Base-by-base conservation (phyloP, 2,329 filamentous ascomycete species). In the Calonectria multiphialidica region DNA sequence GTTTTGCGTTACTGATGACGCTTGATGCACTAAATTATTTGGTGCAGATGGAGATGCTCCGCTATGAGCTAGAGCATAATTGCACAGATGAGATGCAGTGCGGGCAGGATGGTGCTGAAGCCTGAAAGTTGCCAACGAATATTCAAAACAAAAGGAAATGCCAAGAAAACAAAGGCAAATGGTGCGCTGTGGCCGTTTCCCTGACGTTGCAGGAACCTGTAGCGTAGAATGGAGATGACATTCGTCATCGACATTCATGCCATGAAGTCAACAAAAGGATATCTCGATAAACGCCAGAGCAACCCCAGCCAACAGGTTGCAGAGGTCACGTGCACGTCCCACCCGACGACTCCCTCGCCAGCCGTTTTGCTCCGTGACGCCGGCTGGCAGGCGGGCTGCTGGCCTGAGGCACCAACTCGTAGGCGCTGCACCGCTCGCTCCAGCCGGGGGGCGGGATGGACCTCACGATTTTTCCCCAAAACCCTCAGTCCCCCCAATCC, bases 381-480 rank as follows among this genome's bases (percentile, higher is more conserved):
- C 21, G 23, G 35, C n/a, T 23, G 37, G 30, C n/a, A 35, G n/a
- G 59, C 28, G 15, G 16, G 21, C n/a, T 57, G 12, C 8, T 44
- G 12, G 70, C 78, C 78, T 80, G 72, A 81, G 80, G 79, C 80
- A 81, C 35, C 72, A 76, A 78, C 61, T 53, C 57, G 23, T 66
- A 42, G 44, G 72, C 72, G 72, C 71, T 74, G 73, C 68, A 79
- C 72, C 42, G 66, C 44, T 59, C 76, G 76, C 76, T 77, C 74
- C 73, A 80, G 75, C 76, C 77, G 73, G 77, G 76, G 74, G 68
- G 72, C 53, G 50, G 62, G 57, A 70, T 74, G 77, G 77, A 81
- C 82, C 83, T 85, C 83, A 83, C 82, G 83, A 84, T 85, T 86
- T 86, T 85, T 73, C 66, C 83, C 83, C 84, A 85, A 86, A 86